Evolutionary conservation across 805 yeast species (phyloP).

Genomic region (Vanderwaltozyma polyspora): DNA sequence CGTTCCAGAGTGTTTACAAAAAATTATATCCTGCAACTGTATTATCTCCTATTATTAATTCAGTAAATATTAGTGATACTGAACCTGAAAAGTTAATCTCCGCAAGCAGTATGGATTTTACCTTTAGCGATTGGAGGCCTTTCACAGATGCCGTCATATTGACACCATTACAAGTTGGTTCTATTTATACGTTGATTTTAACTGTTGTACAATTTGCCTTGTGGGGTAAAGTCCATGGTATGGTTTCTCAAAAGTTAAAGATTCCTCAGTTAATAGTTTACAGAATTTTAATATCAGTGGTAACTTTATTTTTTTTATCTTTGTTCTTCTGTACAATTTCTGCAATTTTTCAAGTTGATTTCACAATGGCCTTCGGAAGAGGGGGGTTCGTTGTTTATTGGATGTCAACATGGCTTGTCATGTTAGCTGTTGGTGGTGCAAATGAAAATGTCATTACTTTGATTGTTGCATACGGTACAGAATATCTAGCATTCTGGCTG

Average conservation of each 20-base stretch:
- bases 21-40: slow-evolving; percentile 12
- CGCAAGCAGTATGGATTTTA: slow-evolving; percentile 28
- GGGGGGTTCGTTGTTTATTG: slow-evolving; percentile 68
- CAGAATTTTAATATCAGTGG: slow-evolving; percentile 40
- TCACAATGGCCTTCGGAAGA: slow-evolving; percentile 46
- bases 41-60: slow-evolving; percentile 22
- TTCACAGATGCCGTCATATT: slow-evolving; percentile 36
- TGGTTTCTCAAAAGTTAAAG: slow-evolving; percentile 36
- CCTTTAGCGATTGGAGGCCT: slow-evolving; percentile 38
- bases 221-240: slow-evolving; percentile 42
- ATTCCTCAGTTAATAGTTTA: slow-evolving; percentile 38
- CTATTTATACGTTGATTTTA: slow-evolving; percentile 58
- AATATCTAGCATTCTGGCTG: slow-evolving; percentile 60
- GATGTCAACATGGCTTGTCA: slow-evolving; percentile 55
- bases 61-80: slow-evolving; percentile 13
- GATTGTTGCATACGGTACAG: slow-evolving; percentile 44
- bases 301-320: slow-evolving; percentile 46
- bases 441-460: slow-evolving; percentile 54
- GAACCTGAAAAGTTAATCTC: slow-evolving; percentile 16
- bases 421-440: slow-evolving; percentile 69
- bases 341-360: slow-evolving; percentile 56
- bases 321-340: slow-evolving; percentile 49
- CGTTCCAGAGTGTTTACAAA: slow-evolving; percentile 28
- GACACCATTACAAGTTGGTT: slow-evolving; percentile 68
- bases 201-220: slow-evolving; percentile 62